Evolutionary conservation across 2,329 filamentous ascomycete genomes (phyloP).

Genomic region (Thelonectria olida): DNA sequence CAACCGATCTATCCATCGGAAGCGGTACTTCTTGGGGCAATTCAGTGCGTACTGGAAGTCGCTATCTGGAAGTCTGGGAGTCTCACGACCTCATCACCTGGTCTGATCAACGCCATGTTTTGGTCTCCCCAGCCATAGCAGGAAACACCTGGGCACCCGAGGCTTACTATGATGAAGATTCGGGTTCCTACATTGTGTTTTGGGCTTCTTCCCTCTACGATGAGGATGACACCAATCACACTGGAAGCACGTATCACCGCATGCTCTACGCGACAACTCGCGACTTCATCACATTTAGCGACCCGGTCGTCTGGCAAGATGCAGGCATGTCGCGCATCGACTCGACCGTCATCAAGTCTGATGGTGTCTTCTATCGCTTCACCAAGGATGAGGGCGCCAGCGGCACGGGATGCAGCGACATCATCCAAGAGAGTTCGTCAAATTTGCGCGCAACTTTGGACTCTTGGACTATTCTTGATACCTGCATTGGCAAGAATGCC

Average conservation of each 20-base stretch:
- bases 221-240: slow-evolving; percentile 51
- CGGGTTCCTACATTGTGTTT: slow-evolving; percentile 55
- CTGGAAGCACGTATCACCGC: slow-evolving; percentile 56
- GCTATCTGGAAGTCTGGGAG: slow-evolving; percentile 64
- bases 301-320: slow-evolving; percentile 60
- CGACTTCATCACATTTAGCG: slow-evolving; percentile 60
- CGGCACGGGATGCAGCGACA: slow-evolving; percentile 61
- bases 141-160: slow-evolving; percentile 66
- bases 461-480: slow-evolving; percentile 54
- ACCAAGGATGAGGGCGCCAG: slow-evolving; percentile 63
- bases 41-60: slow-evolving; percentile 57
- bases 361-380: slow-evolving; percentile 58
- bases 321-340: slow-evolving; percentile 61
- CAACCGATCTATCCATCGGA: slow-evolving; percentile 63
- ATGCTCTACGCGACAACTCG: slow-evolving; percentile 62
- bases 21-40: slow-evolving; percentile 62
- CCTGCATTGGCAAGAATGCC: slow-evolving; percentile 61
- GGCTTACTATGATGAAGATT: slow-evolving; percentile 56
- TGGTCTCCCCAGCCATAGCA: slow-evolving; percentile 57
- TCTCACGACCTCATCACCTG: slow-evolving; percentile 59
- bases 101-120: slow-evolving; percentile 59
- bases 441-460: slow-evolving; percentile 51
- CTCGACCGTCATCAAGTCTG: slow-evolving; percentile 57
- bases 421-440: slow-evolving; percentile 60
- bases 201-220: slow-evolving; percentile 57